These are phyloP conservation scores for Rhododendron ovatum DNA, from an alignment of 148 eudicot species.

Conservation along the genomic window DNA sequence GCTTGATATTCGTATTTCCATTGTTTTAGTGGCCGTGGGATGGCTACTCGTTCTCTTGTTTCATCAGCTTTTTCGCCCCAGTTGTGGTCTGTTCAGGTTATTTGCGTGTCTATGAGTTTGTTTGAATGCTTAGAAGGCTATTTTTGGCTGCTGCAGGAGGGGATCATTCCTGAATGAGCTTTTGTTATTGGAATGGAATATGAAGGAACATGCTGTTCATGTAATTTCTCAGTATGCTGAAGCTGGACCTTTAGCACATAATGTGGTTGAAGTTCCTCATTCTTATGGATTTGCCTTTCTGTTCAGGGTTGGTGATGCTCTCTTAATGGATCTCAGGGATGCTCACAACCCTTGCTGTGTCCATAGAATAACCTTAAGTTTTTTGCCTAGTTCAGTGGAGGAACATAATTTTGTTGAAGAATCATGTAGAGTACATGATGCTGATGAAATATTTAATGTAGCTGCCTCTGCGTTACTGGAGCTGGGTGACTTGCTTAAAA, in stretches of 20 bases:
- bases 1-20: neutral
- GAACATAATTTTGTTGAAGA: conserved; percentile 57
- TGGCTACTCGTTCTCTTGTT: neutral
- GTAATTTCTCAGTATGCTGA: conserved; percentile 73
- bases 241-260: conserved; percentile 72
- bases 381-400: conserved; percentile 43
- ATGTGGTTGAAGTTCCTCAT: conserved; percentile 70
- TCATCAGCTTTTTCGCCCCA: neutral
- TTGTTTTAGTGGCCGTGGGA: neutral
- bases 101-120: neutral
- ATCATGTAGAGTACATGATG: conserved; percentile 57
- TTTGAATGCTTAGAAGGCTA: conserved; percentile 14
- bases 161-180: conserved; percentile 70
- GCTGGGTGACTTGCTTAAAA: conserved; percentile 74
- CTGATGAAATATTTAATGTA: conserved; percentile 68
- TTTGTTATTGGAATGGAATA: conserved; percentile 75
- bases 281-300: conserved; percentile 74
- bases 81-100: conserved; percentile 1
- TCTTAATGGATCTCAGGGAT: conserved; percentile 83
- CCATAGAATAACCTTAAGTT: conserved; percentile 47
- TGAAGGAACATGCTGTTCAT: conserved; percentile 42
- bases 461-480: conserved; percentile 94
- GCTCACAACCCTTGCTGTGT: conserved; percentile 65
- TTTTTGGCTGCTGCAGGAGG: conserved; percentile 48
- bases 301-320: conserved; percentile 80